Percentiles rank a stretch among this genome's conserved stretches.
Evolutionary conservation across 352 stramenopile genomes (phyloP).

Genomic region (Globisporangium splendens): DNA sequence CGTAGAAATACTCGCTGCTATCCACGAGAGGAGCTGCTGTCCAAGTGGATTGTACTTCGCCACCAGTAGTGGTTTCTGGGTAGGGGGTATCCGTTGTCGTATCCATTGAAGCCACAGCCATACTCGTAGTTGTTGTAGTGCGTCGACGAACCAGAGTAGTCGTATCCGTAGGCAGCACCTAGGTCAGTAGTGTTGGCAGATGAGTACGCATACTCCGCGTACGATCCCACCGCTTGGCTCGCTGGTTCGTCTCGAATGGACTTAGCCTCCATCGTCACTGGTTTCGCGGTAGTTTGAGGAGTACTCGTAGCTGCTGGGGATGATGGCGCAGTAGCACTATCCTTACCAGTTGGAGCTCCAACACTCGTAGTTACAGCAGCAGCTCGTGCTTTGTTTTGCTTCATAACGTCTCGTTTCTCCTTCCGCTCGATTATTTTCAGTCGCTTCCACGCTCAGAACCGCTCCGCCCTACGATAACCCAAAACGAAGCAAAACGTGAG

Average conservation of each 20-base stretch:
- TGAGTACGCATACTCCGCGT: neutral
- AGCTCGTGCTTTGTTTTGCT: slow-evolving; percentile 10
- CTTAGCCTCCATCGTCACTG: neutral
- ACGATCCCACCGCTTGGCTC: neutral
- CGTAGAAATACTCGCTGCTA: slow-evolving; percentile 29
- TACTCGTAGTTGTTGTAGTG: slow-evolving; percentile 25
- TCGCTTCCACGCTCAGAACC: slow-evolving; percentile 47
- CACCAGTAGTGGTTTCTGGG: neutral
- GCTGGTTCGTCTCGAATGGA: neutral
- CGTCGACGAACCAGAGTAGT: neutral
- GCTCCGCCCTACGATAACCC: slow-evolving; percentile 27
- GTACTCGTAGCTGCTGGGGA: too few relatives aligned
- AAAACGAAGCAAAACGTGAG: neutral
- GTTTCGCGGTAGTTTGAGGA: neutral
- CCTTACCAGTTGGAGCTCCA: too few relatives aligned
- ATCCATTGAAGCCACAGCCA: slow-evolving; percentile 17
- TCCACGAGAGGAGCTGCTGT: slow-evolving; percentile 15
- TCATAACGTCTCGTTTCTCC: slow-evolving; percentile 18
- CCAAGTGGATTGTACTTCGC: too few relatives aligned
- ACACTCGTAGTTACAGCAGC: neutral
- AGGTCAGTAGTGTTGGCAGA: neutral
- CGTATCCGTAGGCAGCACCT: slow-evolving; percentile 4
- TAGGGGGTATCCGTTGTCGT: slow-evolving; percentile 4
- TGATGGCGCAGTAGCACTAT: too few relatives aligned
- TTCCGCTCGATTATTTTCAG: slow-evolving; percentile 25